Percentiles rank a stretch among this genome's conserved stretches.
Conservation (phyloP, 2,329 filamentous ascomycete genomes). For the Paramyrothecium roridum region DNA sequence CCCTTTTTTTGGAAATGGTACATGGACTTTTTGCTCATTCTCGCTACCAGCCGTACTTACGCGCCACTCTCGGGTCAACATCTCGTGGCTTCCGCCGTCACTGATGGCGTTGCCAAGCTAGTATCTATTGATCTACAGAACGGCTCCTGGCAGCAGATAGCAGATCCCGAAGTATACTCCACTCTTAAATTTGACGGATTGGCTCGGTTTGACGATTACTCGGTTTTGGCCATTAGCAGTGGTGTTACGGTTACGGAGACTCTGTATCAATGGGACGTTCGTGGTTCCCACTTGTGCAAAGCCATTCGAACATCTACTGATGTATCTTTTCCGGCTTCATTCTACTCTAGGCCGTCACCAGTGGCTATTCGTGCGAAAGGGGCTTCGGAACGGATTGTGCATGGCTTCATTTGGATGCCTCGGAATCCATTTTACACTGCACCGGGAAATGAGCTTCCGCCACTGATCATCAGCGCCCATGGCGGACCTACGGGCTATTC, state of each 20-base stretch:
- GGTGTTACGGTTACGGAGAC: constrained; percentile 24
- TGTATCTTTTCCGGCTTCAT: constrained; percentile 18
- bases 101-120: constrained; percentile 29
- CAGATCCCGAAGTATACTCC: constrained; percentile 22
- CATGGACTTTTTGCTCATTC: too few species aligned
- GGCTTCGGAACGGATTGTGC: constrained; percentile 25
- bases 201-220: constrained; percentile 26
- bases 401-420: constrained; percentile 48
- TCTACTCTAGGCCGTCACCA: constrained; percentile 35
- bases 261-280: constrained; percentile 31
- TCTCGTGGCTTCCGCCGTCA: constrained; percentile 29
- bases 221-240: constrained; percentile 34
- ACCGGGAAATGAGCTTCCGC: constrained; percentile 35
- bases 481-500: constrained; percentile 47
- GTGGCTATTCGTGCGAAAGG: constrained; percentile 24
- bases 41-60: constrained; percentile 32
- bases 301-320: constrained; percentile 31
- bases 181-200: constrained; percentile 31
- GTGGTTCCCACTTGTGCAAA: constrained; percentile 15
- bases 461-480: constrained; percentile 47
- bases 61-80: constrained; percentile 29
- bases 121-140: constrained; percentile 34
- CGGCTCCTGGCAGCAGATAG: constrained; percentile 24
- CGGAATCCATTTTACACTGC: constrained; percentile 39
- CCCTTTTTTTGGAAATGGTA: too few species aligned